These are phyloP conservation scores for Fonsecaea erecta DNA, from an alignment of 2,329 filamentous ascomycete species.

Conservation along the genomic window DNA sequence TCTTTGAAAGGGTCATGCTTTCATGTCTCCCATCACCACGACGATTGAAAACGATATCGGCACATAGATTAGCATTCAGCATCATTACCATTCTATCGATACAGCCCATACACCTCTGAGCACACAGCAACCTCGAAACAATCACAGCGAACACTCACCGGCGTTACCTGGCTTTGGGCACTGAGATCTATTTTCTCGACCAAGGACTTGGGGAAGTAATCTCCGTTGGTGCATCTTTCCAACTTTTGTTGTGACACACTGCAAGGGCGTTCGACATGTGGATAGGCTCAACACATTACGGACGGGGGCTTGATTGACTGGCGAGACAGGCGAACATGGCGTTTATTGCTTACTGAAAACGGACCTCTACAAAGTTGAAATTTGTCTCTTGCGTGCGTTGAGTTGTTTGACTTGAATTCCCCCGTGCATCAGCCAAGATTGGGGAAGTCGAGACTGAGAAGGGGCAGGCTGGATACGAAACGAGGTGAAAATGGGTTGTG, in stretches of 20 bases:
- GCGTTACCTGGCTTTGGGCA: slow-evolving; percentile 11
- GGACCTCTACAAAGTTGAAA: slow-evolving; percentile 2
- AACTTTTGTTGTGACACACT: slow-evolving; percentile 16
- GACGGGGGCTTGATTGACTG: slow-evolving; percentile 11
- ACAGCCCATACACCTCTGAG: slow-evolving; percentile 4
- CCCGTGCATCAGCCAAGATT: background rate
- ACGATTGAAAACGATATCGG: slow-evolving; percentile 30
- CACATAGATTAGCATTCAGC: slow-evolving; percentile 32
- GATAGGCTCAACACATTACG: background rate
- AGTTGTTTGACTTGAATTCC: slow-evolving; percentile 9
- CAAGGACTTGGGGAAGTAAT: slow-evolving; percentile 12
- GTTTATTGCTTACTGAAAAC: slow-evolving; percentile 5
- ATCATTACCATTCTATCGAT: slow-evolving; percentile 31
- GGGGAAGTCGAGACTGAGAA: background rate
- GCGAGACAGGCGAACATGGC: slow-evolving; percentile 12
- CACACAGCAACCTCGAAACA: slow-evolving; percentile 12
- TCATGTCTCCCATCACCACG: slow-evolving; percentile 27
- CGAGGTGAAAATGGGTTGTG: slow-evolving; percentile 8
- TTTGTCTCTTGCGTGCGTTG: slow-evolving; percentile 16
- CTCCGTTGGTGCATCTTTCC: slow-evolving; percentile 13
- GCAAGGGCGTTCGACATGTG: slow-evolving; percentile 23
- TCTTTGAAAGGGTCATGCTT: slow-evolving; percentile 20
- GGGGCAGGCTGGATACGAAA: slow-evolving; percentile 3
- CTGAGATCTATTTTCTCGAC: slow-evolving; percentile 9
- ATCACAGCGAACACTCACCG: slow-evolving; percentile 13